A percentile compares a stretch with the other conserved stretches of the same genome.
Conservation (phyloP, 441 rosid species). For the Bruguiera hainesii region DNA sequence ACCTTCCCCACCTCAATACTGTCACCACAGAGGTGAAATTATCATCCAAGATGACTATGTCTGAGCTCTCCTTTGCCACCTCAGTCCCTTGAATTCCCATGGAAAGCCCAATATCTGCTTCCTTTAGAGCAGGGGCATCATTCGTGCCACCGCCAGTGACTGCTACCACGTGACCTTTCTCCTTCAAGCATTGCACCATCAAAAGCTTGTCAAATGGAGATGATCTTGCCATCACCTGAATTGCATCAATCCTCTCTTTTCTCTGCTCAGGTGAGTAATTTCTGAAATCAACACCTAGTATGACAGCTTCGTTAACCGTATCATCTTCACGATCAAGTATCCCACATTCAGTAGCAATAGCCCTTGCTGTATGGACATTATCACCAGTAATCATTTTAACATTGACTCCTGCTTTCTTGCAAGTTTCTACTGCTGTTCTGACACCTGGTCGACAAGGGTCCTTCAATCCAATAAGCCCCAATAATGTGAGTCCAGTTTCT, state of each 20-base stretch:
- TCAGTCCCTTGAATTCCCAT: constrained; percentile 59
- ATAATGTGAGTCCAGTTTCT: constrained; percentile 31
- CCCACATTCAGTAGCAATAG: constrained; percentile 49
- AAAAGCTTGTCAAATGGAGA: constrained; percentile 51
- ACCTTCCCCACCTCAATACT: constrained; percentile 43
- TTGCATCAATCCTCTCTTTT: constrained; percentile 23
- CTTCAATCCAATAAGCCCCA: constrained; percentile 43
- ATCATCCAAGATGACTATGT: constrained; percentile 47
- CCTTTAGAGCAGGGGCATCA: constrained; percentile 52
- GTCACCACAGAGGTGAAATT: constrained; percentile 41
- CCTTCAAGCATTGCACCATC: constrained; percentile 43
- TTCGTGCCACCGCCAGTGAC: constrained; percentile 58
- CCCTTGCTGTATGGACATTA: constrained; percentile 40
- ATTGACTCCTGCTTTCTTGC: constrained; percentile 35
- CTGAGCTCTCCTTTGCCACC: constrained; percentile 53
- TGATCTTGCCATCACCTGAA: constrained; percentile 49
- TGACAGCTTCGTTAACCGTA: constrained; percentile 16
- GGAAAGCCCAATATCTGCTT: constrained; percentile 50
- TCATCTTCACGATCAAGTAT: constrained; percentile 27
- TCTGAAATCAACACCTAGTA: constrained; percentile 39
- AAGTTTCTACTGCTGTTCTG: constrained; percentile 30
- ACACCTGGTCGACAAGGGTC: constrained; percentile 48
- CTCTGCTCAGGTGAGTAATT: constrained; percentile 31
- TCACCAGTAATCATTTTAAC: constrained; percentile 56
- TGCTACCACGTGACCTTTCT: constrained; percentile 43